Base-by-base conservation (phyloP, 306 rosid species). In the Sicyos edulis region DNA sequence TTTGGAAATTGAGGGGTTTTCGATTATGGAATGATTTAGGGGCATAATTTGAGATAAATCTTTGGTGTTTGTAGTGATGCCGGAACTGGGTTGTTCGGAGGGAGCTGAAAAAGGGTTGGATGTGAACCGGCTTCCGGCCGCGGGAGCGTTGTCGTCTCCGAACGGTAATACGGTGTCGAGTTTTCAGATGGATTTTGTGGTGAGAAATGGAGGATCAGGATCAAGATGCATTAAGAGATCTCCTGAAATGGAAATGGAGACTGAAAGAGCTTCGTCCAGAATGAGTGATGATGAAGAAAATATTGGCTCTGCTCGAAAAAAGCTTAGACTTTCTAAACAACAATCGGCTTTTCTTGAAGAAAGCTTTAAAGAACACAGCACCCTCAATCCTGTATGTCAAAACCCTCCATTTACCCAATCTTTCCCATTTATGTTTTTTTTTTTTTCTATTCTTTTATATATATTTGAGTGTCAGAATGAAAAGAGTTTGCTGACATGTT, bases 281-380 rank as follows among this genome's bases (percentile, higher is more conserved):
- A 91, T 83, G 10, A 90, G 96, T 20, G 96, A 90, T 8, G 98
- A 92, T 14, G 98, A 92, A 0, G 96, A 92, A 24, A 88, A 92
- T 21, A 42, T 7, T 42, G 98, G 88, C 1, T 84, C 90, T 1
- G 83, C 91, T 3, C 71, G 95, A 37, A 95, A 95, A 91, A 95
- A 95, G 63, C 99, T 95, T 54, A 82, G 99, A 67, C 91, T 95
- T 71, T 86, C 97, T 1, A 95, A 91, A 59, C 84, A 89, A 14
- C 99, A 95, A 64, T 95, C 99, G 0, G 92, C 95, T 79, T 95
- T 87, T 15, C 99, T 95, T 3, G 99, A 95, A 78, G 90, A 89
- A 12, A 89, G 90, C 70, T 95, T 95, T 88, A 95, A 95, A 82
- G 95, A 91, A 74, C 97, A 95, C 83, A 80, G 88, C 68, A 89